Evolutionary conservation across 2,329 filamentous ascomycete species (phyloP), one percentile per base, ranked within the genome.

Genomic region (Mariannaea elegans): DNA sequence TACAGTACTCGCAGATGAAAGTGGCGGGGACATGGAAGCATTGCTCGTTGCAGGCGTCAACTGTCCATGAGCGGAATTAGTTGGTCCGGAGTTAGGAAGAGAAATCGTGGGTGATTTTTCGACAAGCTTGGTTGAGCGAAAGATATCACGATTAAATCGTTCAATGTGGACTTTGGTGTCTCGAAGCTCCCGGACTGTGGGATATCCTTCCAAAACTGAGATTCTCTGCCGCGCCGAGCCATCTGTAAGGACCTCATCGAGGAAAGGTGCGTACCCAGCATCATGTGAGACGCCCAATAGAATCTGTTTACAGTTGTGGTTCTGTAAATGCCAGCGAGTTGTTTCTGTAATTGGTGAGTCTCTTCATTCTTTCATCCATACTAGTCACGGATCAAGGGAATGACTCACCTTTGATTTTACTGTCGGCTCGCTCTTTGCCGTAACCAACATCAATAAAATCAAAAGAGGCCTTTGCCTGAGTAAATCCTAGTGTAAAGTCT

Each of bases 371-470:
- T 9, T 18, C 36, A 41, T 4, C 7, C 12, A n/a, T 12, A 34
- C 13, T 4, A 9, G 21, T 5, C n/a, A n/a, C 10, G 7, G 10
- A 14, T 19, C 12, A 24, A 44, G 13, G 21, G 19, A 36, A 5
- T 39, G 24, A 38, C 74, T 47, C 72, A 86, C 85, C 85, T 80
- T 81, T 83, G 64, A 90, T 84, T 72, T 89, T 89, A 45, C 80
- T 81, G 69, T 87, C 84, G 7, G 83, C 82, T 48, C 83, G 78
- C 66, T 88, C 85, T 70, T 87, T 87, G 42, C 82, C 82, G 65
- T 81, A 75, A 31, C 87, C 86, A 52, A 89, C 81, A 68, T 90
- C 86, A 57, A 89, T 77, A 76, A 88, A 89, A 72, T 89, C 85
- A 76, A 89, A 88, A 10, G 81, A 82, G 9, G 84, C 79, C 63